These are phyloP conservation scores for Vanrija sp. DNA, from an alignment of 1,284 basidiomycete species.

Conservation along the genomic window DNA sequence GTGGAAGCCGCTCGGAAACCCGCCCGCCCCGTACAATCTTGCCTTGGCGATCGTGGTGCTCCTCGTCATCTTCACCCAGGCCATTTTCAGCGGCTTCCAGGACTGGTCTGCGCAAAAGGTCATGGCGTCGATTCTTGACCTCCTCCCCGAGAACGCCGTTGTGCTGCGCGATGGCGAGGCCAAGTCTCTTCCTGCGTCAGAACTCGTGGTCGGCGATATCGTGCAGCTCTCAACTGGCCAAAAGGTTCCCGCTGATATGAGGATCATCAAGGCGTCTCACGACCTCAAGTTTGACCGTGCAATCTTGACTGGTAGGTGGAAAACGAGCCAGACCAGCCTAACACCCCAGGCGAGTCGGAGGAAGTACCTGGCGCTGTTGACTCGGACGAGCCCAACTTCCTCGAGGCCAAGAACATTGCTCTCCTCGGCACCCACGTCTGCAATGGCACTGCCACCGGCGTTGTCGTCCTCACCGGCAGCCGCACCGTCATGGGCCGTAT, in stretches of 20 bases:
- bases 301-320: conserved; percentile 54
- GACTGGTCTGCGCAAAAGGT: conserved; percentile 49
- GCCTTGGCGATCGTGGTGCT: conserved; percentile 50
- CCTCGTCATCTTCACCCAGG: conserved; percentile 51
- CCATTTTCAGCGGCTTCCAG: conserved; percentile 38
- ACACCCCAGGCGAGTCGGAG: conserved; percentile 54
- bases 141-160: conserved; percentile 50
- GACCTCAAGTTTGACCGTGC: conserved; percentile 62
- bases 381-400: conserved; percentile 56
- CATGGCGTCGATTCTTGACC: conserved; percentile 50
- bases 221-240: conserved; percentile 46
- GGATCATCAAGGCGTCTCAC: conserved; percentile 52
- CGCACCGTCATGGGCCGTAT: conserved; percentile 59
- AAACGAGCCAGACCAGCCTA: neutral
- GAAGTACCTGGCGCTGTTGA: conserved; percentile 57
- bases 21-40: conserved; percentile 51
- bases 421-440: conserved; percentile 62
- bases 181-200: conserved; percentile 31
- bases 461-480: conserved; percentile 60
- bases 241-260: conserved; percentile 54
- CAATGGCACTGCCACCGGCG: conserved; percentile 56
- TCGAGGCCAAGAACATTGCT: conserved; percentile 62
- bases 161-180: conserved; percentile 46
- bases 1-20: conserved; percentile 51
- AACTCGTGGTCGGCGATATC: conserved; percentile 48